Evolutionary conservation across 2,329 filamentous ascomycete species (phyloP), one percentile per base, ranked within the genome.

Genomic region (Aureobasidium sp.): DNA sequence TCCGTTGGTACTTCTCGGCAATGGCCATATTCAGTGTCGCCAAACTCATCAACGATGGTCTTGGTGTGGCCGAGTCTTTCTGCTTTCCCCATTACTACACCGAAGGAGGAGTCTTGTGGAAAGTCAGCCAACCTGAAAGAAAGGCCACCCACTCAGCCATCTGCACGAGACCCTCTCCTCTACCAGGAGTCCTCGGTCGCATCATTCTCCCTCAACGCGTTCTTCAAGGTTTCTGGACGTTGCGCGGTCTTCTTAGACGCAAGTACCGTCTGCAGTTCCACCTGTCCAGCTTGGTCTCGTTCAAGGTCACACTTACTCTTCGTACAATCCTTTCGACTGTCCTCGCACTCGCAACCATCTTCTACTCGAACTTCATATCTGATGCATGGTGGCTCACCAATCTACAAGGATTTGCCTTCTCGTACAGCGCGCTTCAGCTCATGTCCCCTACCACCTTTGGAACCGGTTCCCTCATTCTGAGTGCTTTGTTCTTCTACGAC

Each of bases 401-500:
- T 70, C 76, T 96, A 37, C 82, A 97, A 68, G 92, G 90, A 0
- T 90, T 93, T 67, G 89, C 88, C 7, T 91, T 96, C 76, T 92
- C 88, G 66, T 97, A 97, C 69, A 83, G 84, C 8, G 85, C 89
- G 4, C 81, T 97, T 61, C 85, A 93, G 68, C 77, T 96, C 59
- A 85, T 97, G 78, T 96, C 91, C 1, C 91, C 92, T 0, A 96
- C 91, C 0, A 93, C 90, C 0, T 96, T 97, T 70, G 77, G 82
- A 60, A 96, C 90, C 0, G 91, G 91, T 0, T 88, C 87, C 7
- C 74, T 92, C 47, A 85, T 97, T 10, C 79, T 97, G 1, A 77
- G 80, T 10, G 90, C 88, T 0, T 79, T 97, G 1, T 97, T 97
- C 77, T 85, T 96, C 70, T 99, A 99, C 70, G 93, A 99, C 71